These are phyloP conservation scores for Eimeria sp. DNA, from an alignment of 169 alveolate species.

Conservation along the genomic window DNA sequence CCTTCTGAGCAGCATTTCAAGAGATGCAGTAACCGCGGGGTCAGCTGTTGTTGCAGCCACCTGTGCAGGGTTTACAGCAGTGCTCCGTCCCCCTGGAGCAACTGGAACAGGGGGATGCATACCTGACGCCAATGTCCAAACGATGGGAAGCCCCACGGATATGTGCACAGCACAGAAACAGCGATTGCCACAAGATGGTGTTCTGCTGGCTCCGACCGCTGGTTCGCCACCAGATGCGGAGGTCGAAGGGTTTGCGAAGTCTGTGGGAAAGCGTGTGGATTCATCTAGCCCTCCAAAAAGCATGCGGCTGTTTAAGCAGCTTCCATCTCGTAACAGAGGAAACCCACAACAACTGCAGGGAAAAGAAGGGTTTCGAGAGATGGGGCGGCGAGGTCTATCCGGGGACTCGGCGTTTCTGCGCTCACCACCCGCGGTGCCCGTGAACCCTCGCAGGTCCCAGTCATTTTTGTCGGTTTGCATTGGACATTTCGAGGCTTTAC, in stretches of 20 bases:
- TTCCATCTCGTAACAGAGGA: neutral
- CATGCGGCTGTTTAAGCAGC: neutral
- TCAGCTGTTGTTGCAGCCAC: conserved; percentile 56
- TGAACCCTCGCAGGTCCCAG: conserved; percentile 47
- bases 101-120: conserved; percentile 19
- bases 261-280: conserved; percentile 1
- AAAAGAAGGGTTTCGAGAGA: neutral
- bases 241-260: neutral
- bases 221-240: conserved; percentile 30
- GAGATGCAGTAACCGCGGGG: conserved; percentile 48
- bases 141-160: conserved; percentile 4
- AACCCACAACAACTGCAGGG: neutral
- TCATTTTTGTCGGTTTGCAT: conserved; percentile 41
- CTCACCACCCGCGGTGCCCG: conserved; percentile 16
- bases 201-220: neutral
- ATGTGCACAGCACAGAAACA: conserved; percentile 20
- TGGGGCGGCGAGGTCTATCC: conserved; percentile 52
- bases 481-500: conserved; percentile 51
- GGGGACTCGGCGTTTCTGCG: conserved; percentile 39
- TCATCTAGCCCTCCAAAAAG: neutral
- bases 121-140: conserved; percentile 7
- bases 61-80: conserved; percentile 36
- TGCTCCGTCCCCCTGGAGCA: conserved; percentile 60
- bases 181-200: conserved; percentile 4
- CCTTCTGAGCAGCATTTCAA: conserved; percentile 25